phyloP scores from a whole-genome alignment of 257 asterid genomes.

The Gentiana macrophylla region DNA sequence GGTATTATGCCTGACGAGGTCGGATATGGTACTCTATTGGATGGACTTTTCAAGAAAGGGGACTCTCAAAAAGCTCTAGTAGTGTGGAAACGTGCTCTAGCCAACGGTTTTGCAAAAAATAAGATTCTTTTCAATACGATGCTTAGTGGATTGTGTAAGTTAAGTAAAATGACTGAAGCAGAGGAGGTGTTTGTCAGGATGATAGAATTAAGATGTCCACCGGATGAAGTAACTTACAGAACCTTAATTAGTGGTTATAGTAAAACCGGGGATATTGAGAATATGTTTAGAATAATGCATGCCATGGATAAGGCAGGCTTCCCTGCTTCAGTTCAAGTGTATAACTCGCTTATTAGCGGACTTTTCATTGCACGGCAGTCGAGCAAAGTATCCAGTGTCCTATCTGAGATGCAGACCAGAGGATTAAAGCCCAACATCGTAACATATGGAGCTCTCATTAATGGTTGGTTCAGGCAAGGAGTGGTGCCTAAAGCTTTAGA shows the following conservation, averaged over 20 bases:
- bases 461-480: constrained; percentile 76
- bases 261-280: constrained; percentile 51
- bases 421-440: constrained; percentile 45
- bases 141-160: constrained; percentile 73
- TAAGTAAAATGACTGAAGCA: constrained; percentile 62
- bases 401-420: constrained; percentile 40
- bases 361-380: constrained; percentile 48
- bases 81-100: constrained; percentile 63
- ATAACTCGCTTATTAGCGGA: constrained; percentile 70
- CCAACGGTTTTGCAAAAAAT: constrained; percentile 48
- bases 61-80: constrained; percentile 37
- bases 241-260: constrained; percentile 62
- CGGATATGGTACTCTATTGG: constrained; percentile 59
- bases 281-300: constrained; percentile 41
- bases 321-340: constrained; percentile 58
- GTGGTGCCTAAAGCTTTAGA: constrained; percentile 56
- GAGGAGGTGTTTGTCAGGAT: constrained; percentile 52
- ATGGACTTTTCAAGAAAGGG: constrained; percentile 48
- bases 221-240: constrained; percentile 63
- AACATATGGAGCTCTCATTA: constrained; percentile 78
- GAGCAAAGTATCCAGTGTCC: constrained; percentile 30
- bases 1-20: constrained; percentile 63
- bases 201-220: constrained; percentile 54
- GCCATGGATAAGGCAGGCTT: constrained; percentile 43
- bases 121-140: constrained; percentile 48